Percentiles rank a stretch among this genome's conserved stretches.
phyloP scores from a whole-genome alignment of 148 eudicot genomes.

The Vaccinium myrtillus region DNA sequence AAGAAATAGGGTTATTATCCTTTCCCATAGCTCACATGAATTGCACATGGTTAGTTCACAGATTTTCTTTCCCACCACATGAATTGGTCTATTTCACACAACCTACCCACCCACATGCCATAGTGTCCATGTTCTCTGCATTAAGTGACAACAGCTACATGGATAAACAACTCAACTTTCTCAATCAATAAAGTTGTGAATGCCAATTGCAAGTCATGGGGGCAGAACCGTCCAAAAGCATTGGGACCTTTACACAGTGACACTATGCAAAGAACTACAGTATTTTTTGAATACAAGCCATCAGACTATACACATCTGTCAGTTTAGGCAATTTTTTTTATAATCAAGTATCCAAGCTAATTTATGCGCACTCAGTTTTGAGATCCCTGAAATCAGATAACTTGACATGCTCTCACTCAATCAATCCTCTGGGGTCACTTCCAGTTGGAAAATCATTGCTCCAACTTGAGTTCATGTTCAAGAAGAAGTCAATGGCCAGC shows the following conservation, averaged over 20 bases:
- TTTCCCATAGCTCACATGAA: background rate
- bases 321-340: background rate
- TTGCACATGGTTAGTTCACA: background rate
- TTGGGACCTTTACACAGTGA: background rate
- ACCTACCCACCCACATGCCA: background rate
- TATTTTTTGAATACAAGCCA: background rate
- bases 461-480: background rate
- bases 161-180: background rate
- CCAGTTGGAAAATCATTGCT: background rate
- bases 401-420: background rate
- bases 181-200: background rate
- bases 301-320: background rate
- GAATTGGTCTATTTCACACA: background rate
- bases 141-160: background rate
- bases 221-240: background rate
- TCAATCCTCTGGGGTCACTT: background rate
- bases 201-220: background rate
- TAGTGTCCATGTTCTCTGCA: constrained; percentile 4
- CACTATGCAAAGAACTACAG: too few species aligned
- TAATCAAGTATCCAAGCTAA: background rate
- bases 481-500: too few species aligned
- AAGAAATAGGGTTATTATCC: background rate
- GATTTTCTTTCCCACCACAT: constrained; percentile 2
- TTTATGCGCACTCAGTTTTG: background rate
- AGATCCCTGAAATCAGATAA: background rate